Conservation (phyloP, 208 protist genomes). For the Angomonas deanei region DNA sequence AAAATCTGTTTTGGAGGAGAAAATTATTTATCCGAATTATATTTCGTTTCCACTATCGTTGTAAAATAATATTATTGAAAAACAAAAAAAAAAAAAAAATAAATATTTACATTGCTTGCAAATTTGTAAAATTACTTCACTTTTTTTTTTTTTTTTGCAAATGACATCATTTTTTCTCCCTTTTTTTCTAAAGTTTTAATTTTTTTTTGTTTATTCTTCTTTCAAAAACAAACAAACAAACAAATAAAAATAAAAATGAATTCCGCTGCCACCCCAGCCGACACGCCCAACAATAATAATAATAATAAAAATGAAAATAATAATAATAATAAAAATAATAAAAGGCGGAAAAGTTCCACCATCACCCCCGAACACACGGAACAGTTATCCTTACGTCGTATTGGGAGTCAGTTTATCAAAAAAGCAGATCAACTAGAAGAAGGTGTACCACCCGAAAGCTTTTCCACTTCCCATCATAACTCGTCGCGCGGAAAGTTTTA, state of each 20-base stretch:
- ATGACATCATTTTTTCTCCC: not conserved
- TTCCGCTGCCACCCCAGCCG: no score
- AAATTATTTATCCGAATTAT: slow-evolving; percentile 67
- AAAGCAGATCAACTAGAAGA: no score
- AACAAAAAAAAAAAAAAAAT: slow-evolving; percentile 8
- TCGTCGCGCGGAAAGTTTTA: no score
- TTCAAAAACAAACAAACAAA: not conserved
- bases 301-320: not conserved
- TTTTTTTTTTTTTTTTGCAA: slow-evolving; percentile 5
- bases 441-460: no score
- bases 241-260: slow-evolving; percentile 5
- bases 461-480: no score
- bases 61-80: not conserved
- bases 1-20: slow-evolving; percentile 52
- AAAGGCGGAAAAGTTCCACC: no score
- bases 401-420: no score
- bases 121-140: not conserved
- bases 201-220: slow-evolving; percentile 6
- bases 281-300: no score
- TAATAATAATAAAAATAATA: slow-evolving; percentile 1
- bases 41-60: slow-evolving; percentile 38
- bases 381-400: no score
- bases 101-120: not conserved
- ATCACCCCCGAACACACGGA: no score
- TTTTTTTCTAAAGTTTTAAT: slow-evolving; percentile 5